These are phyloP conservation scores for Blastocystis sp. DNA, from an alignment of 352 stramenopile species.

Conservation along the genomic window DNA sequence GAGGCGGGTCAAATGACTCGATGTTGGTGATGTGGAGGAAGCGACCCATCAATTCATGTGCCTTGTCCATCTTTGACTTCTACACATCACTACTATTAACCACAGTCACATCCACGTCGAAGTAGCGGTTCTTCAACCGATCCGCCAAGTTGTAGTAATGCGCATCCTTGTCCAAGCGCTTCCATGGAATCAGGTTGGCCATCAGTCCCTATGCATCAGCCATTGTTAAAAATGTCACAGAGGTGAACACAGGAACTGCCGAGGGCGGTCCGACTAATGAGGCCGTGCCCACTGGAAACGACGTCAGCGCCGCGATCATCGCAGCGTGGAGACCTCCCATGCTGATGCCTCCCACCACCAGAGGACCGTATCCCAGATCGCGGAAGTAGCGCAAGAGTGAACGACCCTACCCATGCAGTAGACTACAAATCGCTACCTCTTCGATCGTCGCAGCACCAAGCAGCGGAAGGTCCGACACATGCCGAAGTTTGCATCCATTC, in stretches of 20 bases:
- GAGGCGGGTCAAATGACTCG: slow-evolving; percentile 50
- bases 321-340: slow-evolving; percentile 64
- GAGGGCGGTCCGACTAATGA: slow-evolving; percentile 67
- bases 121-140: slow-evolving; percentile 68
- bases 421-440: slow-evolving; percentile 5
- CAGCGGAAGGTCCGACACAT: slow-evolving; percentile 64
- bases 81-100: background rate
- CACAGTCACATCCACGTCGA: slow-evolving; percentile 44
- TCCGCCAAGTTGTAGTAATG: slow-evolving; percentile 65
- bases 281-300: slow-evolving; percentile 47
- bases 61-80: slow-evolving; percentile 65
- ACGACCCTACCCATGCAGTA: slow-evolving; percentile 10
- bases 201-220: slow-evolving; percentile 56
- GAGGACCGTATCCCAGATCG: slow-evolving; percentile 33
- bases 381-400: slow-evolving; percentile 56
- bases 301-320: slow-evolving; percentile 45
- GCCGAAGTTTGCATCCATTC: slow-evolving; percentile 58
- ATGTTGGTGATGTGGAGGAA: slow-evolving; percentile 63
- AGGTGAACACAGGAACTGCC: slow-evolving; percentile 66
- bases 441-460: slow-evolving; percentile 61
- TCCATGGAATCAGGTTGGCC: slow-evolving; percentile 63
- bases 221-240: background rate
- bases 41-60: slow-evolving; percentile 61
- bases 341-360: slow-evolving; percentile 61
- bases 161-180: slow-evolving; percentile 63